phyloP scores from a whole-genome alignment of 208 protist genomes.

The Acanthamoeba polyphaga region DNA sequence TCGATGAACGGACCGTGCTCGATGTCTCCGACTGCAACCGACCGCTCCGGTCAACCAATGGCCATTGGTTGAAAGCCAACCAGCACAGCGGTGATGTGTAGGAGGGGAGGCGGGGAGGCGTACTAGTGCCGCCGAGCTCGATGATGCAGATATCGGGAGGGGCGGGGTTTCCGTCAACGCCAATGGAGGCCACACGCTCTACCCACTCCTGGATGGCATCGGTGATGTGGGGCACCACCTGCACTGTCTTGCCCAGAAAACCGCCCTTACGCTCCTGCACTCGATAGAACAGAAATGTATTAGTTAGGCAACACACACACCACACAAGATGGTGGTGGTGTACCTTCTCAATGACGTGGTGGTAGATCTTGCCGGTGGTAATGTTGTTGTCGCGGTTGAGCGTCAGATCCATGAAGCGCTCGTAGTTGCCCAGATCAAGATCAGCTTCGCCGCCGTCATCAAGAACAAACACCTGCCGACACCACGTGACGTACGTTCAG shows the following conservation, averaged over 20 bases:
- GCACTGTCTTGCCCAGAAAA: constrained; percentile 99
- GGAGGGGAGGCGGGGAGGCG: not conserved
- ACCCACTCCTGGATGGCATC: constrained; percentile 94
- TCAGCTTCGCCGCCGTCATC: constrained; percentile 98
- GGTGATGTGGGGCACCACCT: constrained; percentile 92
- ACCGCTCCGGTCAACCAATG: not conserved
- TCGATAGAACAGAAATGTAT: not conserved
- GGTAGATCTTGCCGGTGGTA: constrained; percentile 99
- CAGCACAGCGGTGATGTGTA: too few species aligned
- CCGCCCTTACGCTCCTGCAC: constrained; percentile 96
- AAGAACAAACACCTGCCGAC: constrained; percentile 95
- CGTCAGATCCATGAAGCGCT: constrained; percentile 98
- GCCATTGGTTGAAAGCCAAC: not conserved
- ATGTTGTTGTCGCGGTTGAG: constrained; percentile 98
- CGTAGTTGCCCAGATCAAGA: constrained; percentile 99
- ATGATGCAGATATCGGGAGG: constrained; percentile 97
- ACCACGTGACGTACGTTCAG: not conserved
- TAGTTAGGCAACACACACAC: too few species aligned
- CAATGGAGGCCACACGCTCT: constrained; percentile 92
- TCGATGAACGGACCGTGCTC: constrained; percentile 99
- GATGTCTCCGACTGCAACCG: constrained; percentile 98
- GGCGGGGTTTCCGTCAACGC: constrained; percentile 91
- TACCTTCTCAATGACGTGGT: constrained; percentile 95
- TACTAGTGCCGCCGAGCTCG: constrained; percentile 92
- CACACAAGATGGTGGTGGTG: not conserved